Evolutionary conservation across 345 rosid species (phyloP).

Genomic region (Melastoma malabathricum): DNA sequence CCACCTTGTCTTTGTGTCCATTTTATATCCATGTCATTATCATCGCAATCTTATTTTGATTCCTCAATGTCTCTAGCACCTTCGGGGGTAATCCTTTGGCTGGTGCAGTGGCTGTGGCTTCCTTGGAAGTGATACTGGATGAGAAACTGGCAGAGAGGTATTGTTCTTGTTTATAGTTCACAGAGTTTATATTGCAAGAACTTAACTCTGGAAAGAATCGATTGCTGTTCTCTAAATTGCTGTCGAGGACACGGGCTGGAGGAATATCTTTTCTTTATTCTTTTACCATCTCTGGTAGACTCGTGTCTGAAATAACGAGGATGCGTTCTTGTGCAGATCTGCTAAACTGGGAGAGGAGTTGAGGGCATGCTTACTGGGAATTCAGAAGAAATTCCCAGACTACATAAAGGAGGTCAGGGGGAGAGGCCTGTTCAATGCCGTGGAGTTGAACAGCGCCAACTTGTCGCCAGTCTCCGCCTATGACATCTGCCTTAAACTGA

Average conservation of each 20-base stretch:
- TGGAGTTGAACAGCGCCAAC: slow-evolving; percentile 48
- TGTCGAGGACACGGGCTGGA: no score
- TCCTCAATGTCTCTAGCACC: slow-evolving; percentile 39
- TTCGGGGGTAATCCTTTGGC: slow-evolving; percentile 96
- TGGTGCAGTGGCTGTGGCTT: slow-evolving; percentile 84
- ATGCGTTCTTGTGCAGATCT: slow-evolving; percentile 28
- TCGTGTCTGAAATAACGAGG: background rate
- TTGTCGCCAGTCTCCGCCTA: slow-evolving; percentile 72
- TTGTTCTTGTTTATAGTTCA: background rate
- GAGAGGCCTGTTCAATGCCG: slow-evolving; percentile 83
- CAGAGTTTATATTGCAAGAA: background rate
- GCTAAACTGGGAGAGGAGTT: slow-evolving; percentile 51
- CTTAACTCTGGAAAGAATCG: no score
- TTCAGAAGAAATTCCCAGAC: slow-evolving; percentile 51
- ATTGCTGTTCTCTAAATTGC: no score
- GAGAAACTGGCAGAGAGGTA: slow-evolving; percentile 77
- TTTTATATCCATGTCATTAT: background rate
- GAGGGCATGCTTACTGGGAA: slow-evolving; percentile 34
- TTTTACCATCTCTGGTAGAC: background rate
- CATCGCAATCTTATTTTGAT: slow-evolving; percentile 2
- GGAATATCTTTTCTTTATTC: no score
- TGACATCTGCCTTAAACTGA: slow-evolving; percentile 80
- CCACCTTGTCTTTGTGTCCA: no score
- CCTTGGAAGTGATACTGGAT: slow-evolving; percentile 63
- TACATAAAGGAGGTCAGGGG: slow-evolving; percentile 84